Evolutionary conservation across 768 basidiomycete genomes (phyloP).

Genomic region (Lyophyllum decastes): DNA sequence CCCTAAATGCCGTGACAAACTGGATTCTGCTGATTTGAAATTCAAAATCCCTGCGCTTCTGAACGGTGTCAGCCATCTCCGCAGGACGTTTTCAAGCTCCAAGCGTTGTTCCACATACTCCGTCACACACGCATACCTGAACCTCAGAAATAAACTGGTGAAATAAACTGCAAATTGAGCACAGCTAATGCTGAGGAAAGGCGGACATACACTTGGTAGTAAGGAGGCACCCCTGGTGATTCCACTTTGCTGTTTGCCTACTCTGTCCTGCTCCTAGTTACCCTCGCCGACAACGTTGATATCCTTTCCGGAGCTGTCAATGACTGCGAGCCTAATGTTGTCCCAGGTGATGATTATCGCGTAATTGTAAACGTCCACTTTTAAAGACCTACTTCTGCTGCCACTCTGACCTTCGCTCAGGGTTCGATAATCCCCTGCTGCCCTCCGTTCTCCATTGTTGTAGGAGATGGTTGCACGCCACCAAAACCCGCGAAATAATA

Average conservation of each 20-base stretch:
- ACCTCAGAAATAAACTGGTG: no score
- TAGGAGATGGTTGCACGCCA: background rate
- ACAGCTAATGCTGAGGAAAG: slow-evolving; percentile 30
- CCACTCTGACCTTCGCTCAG: background rate
- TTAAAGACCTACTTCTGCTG: slow-evolving; percentile 4
- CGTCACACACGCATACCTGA: no score
- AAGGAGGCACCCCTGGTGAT: background rate
- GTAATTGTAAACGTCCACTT: slow-evolving; percentile 27
- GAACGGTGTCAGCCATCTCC: no score
- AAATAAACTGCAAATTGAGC: no score
- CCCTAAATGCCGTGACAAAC: no score
- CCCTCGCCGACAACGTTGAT: slow-evolving; percentile 27
- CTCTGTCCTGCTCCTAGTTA: slow-evolving; percentile 11
- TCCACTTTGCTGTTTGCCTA: background rate
- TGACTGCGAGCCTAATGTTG: slow-evolving; percentile 29
- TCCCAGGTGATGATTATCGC: slow-evolving; percentile 28
- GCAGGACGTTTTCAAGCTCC: no score
- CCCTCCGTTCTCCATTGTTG: slow-evolving; percentile 28
- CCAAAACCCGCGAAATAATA: background rate
- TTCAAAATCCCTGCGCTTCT: no score
- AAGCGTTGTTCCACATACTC: no score
- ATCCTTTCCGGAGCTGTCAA: slow-evolving; percentile 25
- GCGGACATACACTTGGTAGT: slow-evolving; percentile 24
- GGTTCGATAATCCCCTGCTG: slow-evolving; percentile 27
- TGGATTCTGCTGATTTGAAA: no score